phyloP scores from a whole-genome alignment of 495 filamentous ascomycete genomes.

The Sphaerosporella brunnea region DNA sequence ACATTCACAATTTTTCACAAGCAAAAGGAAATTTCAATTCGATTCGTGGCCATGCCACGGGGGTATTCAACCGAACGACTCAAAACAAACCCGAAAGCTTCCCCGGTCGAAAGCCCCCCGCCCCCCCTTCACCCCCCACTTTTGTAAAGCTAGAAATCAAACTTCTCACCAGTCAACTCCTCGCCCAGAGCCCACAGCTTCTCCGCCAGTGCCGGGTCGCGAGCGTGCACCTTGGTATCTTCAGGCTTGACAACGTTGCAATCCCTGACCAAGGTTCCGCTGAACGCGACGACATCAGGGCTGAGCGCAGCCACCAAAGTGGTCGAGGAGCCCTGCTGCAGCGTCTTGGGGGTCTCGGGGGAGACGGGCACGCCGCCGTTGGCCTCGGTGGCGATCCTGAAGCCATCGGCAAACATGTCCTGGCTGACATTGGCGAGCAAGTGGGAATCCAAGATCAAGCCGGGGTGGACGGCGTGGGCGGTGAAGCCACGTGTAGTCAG shows the following conservation, averaged over 20 bases:
- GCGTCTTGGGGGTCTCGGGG: slow-evolving; percentile 22
- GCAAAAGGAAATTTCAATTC: too few relatives aligned
- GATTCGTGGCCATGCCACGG: too few relatives aligned
- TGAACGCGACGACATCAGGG: neutral
- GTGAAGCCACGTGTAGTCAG: slow-evolving; percentile 23
- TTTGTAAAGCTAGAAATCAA: slow-evolving; percentile 14
- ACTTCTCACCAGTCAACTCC: slow-evolving; percentile 28
- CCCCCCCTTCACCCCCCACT: too few relatives aligned
- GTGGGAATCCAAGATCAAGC: neutral
- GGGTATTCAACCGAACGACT: too few relatives aligned
- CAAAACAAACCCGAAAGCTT: too few relatives aligned
- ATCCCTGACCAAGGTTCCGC: slow-evolving; percentile 23
- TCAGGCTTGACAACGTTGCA: slow-evolving; percentile 22
- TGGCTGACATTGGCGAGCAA: neutral
- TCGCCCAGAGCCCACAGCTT: slow-evolving; percentile 31
- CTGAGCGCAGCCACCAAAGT: slow-evolving; percentile 28
- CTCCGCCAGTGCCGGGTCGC: slow-evolving; percentile 27
- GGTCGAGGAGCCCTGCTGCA: slow-evolving; percentile 31
- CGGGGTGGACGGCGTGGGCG: neutral
- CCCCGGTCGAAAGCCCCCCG: too few relatives aligned
- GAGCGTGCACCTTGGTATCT: slow-evolving; percentile 26
- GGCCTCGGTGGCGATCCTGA: neutral
- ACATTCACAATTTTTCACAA: too few relatives aligned
- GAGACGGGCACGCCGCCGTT: neutral
- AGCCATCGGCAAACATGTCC: neutral